Base-by-base conservation (phyloP, 208 protist genomes). In the Acanthamoeba lenticulata region DNA sequence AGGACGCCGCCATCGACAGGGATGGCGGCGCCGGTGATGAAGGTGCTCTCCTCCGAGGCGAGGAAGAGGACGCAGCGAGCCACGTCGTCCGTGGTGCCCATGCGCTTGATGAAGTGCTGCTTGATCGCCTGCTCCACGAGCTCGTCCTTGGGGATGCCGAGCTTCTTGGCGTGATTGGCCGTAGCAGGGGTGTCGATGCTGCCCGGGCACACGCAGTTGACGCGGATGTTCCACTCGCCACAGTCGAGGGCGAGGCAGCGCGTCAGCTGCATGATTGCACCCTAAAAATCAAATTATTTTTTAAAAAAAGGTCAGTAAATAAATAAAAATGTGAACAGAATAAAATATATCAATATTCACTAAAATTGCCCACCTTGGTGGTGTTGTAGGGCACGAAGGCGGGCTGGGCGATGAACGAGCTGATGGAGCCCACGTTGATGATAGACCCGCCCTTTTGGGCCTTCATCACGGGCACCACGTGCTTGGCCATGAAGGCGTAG, bases 301-400 rank as follows among this genome's bases (percentile, higher is more conserved):
- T n/a, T n/a, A n/a, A n/a, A n/a, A n/a, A n/a, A n/a, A n/a, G n/a
- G n/a, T n/a, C n/a, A n/a, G n/a, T n/a, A n/a, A n/a, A n/a, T n/a
- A n/a, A n/a, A n/a, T n/a, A n/a, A n/a, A n/a, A n/a, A n/a, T n/a
- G n/a, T n/a, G n/a, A n/a, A n/a, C n/a, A n/a, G n/a, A n/a, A n/a
- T n/a, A n/a, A n/a, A n/a, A n/a, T n/a, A n/a, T n/a, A n/a, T n/a
- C n/a, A n/a, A n/a, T n/a, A n/a, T n/a, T n/a, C n/a, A n/a, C n/a
- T n/a, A n/a, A n/a, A n/a, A n/a, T n/a, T n/a, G n/a, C n/a, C n/a
- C 29, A 34, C 81, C 38, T 90, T 90, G 49, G 34, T 90, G 34
- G 81, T 90, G 29, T 90, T 90, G 44, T 90, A 90, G 36, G 81
- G 81, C 0, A 90, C 81, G 44, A 90, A 90, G 49, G 40, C 81